Evolutionary conservation across 179 eudicot species (phyloP), one percentile per base, ranked within the genome.

Genomic region (Heliamphora pulchella): DNA sequence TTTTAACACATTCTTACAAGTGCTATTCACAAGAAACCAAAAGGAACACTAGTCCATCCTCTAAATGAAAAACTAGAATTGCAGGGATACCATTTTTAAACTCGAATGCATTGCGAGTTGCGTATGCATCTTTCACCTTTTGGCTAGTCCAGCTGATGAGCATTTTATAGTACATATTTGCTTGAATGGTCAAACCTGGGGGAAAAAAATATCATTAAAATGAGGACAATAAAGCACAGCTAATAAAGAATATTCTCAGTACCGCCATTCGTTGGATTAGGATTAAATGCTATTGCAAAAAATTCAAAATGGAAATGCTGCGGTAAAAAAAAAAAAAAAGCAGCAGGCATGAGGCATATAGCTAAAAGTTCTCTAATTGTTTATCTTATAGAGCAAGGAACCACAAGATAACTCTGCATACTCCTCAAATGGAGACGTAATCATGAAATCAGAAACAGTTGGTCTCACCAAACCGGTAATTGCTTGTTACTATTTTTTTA

Each of bases 121-220:
- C 82, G 74, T 83, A 89, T 81, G 93, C 79, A 78, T 95, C 91
- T 80, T 93, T 93, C 92, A 95, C 91, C 89, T 91, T 93, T 83
- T 95, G 93, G 88, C 97, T 91, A 80, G 97, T 89, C 98, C 98
- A 95, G 83, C 83, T 93, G 81, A 93, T 95, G 82, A 95, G 95
- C 90, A 91, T 87, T 88, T 93, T 93, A 75, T 89, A 90, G 75
- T 93, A 95, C 89, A 93, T 84, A 83, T 93, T 95, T 59, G 98
- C 97, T 88, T 95, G 97, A 75, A 95, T 87, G 15, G 98, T 93
- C 88, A 93, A 85, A 80, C 98, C 98, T 94, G 90, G 65, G 69
- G 76, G 46, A 77, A 46, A 66, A 46, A 55, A 67, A 14, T 79
- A 6, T 39, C 41, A 13, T 17, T 13, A 39, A 77, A 43, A 61